Evolutionary conservation across 345 rosid species (phyloP), one percentile per base, ranked within the genome.

Genomic region (Raphanus sativus): DNA sequence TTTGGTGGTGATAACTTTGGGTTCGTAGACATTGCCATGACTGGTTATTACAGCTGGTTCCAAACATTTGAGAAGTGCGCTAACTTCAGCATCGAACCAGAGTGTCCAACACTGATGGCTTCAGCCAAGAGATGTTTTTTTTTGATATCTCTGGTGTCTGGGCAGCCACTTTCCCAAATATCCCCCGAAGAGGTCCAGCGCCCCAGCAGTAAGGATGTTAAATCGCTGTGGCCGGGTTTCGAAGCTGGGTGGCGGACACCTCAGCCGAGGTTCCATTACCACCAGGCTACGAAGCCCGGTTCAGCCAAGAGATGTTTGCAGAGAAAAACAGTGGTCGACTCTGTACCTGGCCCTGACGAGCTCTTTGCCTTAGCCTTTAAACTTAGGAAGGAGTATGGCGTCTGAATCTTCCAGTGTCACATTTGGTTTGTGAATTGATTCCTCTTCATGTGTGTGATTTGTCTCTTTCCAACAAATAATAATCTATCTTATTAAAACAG

Each of bases 1-100:
- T 80, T 80, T 70, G 73, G 80, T 55, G 83, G 83, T 10, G 76
- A 80, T 16, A 65, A 21, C 32, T 80, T 26, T 1, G 83, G 83
- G 1, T 66, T 64, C 3, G 65, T 75, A 30, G 83, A 80, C 36
- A 74, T 80, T 55, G 73, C 83, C 62, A 29, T 80, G 48, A 80
- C 42, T n/a, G 72, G 76, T 25, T 70, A 70, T 68, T 76, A 65
- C 68, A 71, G 56, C 15, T 80, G 73, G 74, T 80, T 80, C n/a
- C 64, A 70, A 61, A 62, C 80, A 17, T 80, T 3, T 4, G 83
- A 80, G 74, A 75, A 33, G 8, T 25, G 62, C 32, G 83, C 61
- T 16, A 66, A 75, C 76, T 80, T 80, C 73, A 80, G 83, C 59
- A 75, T 80, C 9, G 80, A 75, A 50, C 63, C 73, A 25, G 80